A percentile compares a stretch with the other conserved stretches of the same genome.
Evolutionary conservation across 2,329 filamentous ascomycete genomes (phyloP).

Genomic region (Cladosporium sp.): DNA sequence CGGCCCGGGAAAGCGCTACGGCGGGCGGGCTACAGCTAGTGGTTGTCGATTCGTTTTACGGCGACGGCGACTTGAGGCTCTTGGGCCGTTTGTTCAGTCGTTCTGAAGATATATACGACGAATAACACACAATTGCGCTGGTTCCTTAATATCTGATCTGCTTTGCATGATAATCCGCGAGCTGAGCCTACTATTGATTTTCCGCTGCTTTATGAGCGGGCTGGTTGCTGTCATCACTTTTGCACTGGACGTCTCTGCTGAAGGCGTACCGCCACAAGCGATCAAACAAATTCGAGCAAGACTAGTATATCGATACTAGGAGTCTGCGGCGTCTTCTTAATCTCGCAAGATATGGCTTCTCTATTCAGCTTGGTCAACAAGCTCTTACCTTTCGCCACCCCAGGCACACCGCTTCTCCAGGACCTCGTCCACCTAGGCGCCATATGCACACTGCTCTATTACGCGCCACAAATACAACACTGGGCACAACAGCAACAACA

Average conservation of each 20-base stretch:
- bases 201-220: too few species aligned
- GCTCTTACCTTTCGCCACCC: constrained; percentile 46
- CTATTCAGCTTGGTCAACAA: constrained; percentile 33
- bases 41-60: background rate
- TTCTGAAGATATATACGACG: too few species aligned
- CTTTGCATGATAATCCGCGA: too few species aligned
- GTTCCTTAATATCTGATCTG: too few species aligned
- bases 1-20: background rate
- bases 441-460: constrained; percentile 44
- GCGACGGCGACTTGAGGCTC: background rate
- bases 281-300: too few species aligned
- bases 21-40: background rate
- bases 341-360: constrained; percentile 21
- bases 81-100: background rate
- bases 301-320: background rate
- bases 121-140: too few species aligned
- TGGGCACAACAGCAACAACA: constrained; percentile 23
- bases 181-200: too few species aligned
- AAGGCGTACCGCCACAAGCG: background rate
- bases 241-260: too few species aligned
- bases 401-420: constrained; percentile 43
- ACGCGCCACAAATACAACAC: constrained; percentile 43
- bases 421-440: constrained; percentile 44
- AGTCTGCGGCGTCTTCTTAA: background rate
- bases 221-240: too few species aligned